Percentiles rank a stretch among this genome's conserved stretches.
Evolutionary conservation across 305 asterid species (phyloP).

Genomic region (Caryopteris hybrid): DNA sequence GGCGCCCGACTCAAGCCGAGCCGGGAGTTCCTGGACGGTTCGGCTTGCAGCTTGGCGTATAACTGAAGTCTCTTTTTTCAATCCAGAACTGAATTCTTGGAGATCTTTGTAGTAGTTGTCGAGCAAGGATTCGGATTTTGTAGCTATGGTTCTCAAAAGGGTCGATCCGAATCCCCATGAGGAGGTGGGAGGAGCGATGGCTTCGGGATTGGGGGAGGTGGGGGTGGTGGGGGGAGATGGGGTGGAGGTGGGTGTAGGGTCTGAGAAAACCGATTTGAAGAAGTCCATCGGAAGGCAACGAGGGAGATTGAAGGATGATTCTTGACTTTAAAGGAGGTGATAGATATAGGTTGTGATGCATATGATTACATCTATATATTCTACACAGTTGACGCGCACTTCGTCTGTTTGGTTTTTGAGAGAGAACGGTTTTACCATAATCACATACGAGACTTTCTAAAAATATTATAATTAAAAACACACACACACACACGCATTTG

Average conservation of each 20-base stretch:
- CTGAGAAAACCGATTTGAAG: conserved; percentile 81
- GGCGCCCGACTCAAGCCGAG: conserved; percentile 80
- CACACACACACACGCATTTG: too few relatives aligned
- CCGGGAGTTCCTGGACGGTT: conserved; percentile 68
- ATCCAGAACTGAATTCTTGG: conserved; percentile 66
- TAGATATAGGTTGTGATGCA: neutral
- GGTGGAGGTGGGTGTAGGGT: conserved; percentile 29
- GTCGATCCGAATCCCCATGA: conserved; percentile 67
- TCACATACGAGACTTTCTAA: too few relatives aligned
- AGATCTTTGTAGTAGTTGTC: conserved; percentile 74
- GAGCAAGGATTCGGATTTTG: conserved; percentile 71
- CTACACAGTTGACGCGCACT: neutral
- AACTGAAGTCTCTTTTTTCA: conserved; percentile 58
- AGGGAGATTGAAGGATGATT: neutral
- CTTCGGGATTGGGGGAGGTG: conserved; percentile 26
- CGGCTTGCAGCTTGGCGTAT: conserved; percentile 78
- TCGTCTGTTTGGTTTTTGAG: neutral
- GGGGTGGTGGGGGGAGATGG: conserved; percentile 26
- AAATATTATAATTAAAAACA: too few relatives aligned
- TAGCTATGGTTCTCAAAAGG: conserved; percentile 51
- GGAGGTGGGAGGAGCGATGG: conserved; percentile 27
- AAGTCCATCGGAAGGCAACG: conserved; percentile 47
- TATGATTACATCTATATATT: neutral
- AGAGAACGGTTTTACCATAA: too few relatives aligned
- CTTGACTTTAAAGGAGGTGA: conserved; percentile 9